These are phyloP conservation scores for Ceriops tagal DNA, from an alignment of 345 rosid species.

Conservation along the genomic window DNA sequence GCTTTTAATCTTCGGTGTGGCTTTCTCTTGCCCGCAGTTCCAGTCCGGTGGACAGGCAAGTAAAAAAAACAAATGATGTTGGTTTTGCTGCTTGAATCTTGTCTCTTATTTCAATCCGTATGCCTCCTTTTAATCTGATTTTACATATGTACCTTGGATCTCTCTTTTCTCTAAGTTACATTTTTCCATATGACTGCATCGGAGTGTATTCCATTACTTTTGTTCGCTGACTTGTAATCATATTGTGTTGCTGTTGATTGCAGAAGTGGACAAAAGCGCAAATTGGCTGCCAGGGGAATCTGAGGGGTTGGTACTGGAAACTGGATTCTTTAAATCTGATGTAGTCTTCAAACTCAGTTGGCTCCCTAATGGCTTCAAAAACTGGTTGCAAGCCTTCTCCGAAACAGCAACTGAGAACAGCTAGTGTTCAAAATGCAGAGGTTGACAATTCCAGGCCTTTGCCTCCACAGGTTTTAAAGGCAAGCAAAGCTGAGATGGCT, in stretches of 20 bases:
- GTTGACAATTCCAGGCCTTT: conserved; percentile 35
- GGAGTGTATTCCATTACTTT: not conserved
- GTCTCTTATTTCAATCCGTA: not conserved
- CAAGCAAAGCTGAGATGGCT: conserved; percentile 29
- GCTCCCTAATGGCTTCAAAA: conserved; percentile 49
- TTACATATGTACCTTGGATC: conserved; percentile 12
- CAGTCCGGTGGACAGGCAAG: not conserved
- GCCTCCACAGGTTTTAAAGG: conserved; percentile 35
- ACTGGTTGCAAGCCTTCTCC: conserved; percentile 34
- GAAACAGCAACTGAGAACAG: conserved; percentile 35
- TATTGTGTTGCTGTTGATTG: conserved; percentile 5
- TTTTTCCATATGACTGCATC: not conserved
- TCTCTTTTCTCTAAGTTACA: conserved; percentile 2
- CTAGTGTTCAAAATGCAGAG: conserved; percentile 32
- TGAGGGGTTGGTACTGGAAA: conserved; percentile 15
- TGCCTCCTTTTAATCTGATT: not conserved
- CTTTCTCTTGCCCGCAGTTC: conserved; percentile 3
- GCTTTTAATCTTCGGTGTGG: not conserved
- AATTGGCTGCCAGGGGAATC: conserved; percentile 14
- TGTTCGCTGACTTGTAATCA: not conserved
- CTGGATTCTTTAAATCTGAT: conserved; percentile 30
- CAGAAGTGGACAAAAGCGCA: conserved; percentile 10
- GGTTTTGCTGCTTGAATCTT: conserved; percentile 1
- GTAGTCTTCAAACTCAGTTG: conserved; percentile 14
- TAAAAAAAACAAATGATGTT: not conserved